Conservation (phyloP, 805 yeast genomes). For the Saitoella complicata region DNA sequence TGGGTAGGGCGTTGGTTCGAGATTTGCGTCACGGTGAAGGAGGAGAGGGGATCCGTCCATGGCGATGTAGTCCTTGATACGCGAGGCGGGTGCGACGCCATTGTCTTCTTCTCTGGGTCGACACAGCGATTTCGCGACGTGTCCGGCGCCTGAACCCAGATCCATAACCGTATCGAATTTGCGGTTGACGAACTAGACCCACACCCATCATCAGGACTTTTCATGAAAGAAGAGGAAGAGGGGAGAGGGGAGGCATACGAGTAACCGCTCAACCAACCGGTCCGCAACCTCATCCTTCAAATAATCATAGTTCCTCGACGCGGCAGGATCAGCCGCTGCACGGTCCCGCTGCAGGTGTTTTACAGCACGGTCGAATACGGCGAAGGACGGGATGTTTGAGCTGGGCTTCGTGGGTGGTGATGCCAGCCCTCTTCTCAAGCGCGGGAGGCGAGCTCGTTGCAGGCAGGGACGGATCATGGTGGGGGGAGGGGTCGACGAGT, state of each 20-base stretch:
- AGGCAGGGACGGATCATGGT: too few relatives aligned
- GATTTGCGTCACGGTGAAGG: conserved; percentile 36
- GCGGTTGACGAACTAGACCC: conserved; percentile 37
- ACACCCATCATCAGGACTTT: background rate
- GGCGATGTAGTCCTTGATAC: conserved; percentile 43
- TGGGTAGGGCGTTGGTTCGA: conserved; percentile 24
- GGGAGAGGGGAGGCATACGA: conserved; percentile 18
- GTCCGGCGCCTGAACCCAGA: conserved; percentile 61
- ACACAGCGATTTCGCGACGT: conserved; percentile 29
- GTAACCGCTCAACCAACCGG: conserved; percentile 57
- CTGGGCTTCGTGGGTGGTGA: too few relatives aligned
- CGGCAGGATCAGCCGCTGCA: conserved; percentile 31
- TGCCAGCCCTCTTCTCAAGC: too few relatives aligned
- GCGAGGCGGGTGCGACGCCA: conserved; percentile 32
- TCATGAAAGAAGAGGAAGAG: background rate
- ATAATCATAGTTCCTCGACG: conserved; percentile 48
- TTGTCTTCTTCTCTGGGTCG: conserved; percentile 29
- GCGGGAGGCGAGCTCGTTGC: too few relatives aligned
- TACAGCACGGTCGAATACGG: conserved; percentile 45
- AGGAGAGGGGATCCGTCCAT: conserved; percentile 43
- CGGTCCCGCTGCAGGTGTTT: conserved; percentile 46
- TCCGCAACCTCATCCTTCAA: conserved; percentile 57
- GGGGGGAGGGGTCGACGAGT: too few relatives aligned
- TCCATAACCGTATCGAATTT: conserved; percentile 47
- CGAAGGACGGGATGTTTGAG: too few relatives aligned